phyloP scores from a whole-genome alignment of 805 yeast genomes.

The Metschnikowia picachoensis region DNA sequence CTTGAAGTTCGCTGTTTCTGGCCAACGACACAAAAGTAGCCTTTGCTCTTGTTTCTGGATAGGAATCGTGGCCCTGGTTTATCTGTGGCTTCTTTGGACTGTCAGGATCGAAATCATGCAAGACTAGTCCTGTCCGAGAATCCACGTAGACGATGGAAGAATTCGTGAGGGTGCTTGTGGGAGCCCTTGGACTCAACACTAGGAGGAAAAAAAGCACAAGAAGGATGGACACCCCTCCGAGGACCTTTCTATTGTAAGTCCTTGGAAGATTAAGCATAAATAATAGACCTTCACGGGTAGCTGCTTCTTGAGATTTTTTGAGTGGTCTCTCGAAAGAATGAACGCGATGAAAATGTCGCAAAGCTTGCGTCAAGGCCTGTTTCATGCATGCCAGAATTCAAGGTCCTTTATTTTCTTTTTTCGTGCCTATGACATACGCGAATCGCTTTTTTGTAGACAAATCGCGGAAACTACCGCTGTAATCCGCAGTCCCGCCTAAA shows the following conservation, averaged over 20 bases:
- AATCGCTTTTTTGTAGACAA: too few species aligned
- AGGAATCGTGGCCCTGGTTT: neutral
- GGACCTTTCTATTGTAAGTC: slow-evolving; percentile 2
- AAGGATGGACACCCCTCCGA: slow-evolving; percentile 5
- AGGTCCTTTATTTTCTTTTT: too few species aligned
- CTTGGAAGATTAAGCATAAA: neutral
- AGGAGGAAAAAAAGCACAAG: slow-evolving; percentile 2
- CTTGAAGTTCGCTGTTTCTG: slow-evolving; percentile 14
- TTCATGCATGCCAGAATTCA: too few species aligned
- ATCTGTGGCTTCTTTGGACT: slow-evolving; percentile 7
- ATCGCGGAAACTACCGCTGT: too few species aligned
- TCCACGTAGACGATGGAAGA: slow-evolving; percentile 17
- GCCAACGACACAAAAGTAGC: slow-evolving; percentile 19
- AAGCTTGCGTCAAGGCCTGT: too few species aligned
- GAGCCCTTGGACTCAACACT: neutral
- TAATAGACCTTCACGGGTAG: too few species aligned
- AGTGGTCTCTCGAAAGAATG: too few species aligned
- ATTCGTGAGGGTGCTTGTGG: neutral
- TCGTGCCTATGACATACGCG: too few species aligned
- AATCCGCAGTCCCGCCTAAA: too few species aligned
- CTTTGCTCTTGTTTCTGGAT: slow-evolving; percentile 12
- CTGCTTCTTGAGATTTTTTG: too few species aligned
- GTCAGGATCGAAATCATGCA: slow-evolving; percentile 6
- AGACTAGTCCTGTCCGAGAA: slow-evolving; percentile 11
- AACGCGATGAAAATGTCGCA: too few species aligned